Base-by-base conservation (phyloP, 1,284 basidiomycete genomes). In the Veloporphyrellus conicus region DNA sequence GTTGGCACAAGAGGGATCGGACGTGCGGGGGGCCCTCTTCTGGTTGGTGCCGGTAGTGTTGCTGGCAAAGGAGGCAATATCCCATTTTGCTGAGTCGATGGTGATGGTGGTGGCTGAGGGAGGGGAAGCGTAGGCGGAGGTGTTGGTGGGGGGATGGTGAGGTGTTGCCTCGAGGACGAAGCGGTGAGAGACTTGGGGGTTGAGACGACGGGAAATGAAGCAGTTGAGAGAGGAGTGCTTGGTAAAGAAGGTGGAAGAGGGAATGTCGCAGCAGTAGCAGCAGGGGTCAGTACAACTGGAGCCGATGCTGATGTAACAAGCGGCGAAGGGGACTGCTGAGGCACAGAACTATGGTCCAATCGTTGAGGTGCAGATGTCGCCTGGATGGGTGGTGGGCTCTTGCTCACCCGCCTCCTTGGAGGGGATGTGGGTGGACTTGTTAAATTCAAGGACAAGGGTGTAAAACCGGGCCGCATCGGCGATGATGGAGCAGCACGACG, bases 71-170 rank as follows among this genome's bases (percentile, higher is more conserved):
- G 29, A 4, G 15, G 40, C 12, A 28, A 11, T 22, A 37, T 22
- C 20, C 34, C 49, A 29, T 36, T 42, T 8, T 33, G 33, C 12
- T 40, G 38, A 5, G 23, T 19, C 14, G 48, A 51, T 3, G 55
- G 57, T 5, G 56, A 55, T 9, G 58, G 49, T 20, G 61, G 61
- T 9, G 41, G 62, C n/a, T 55, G 66, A 36, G 62, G 62, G 20
- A 68, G 59, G 41, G 62, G 62, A 12, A 54, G 50, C 23, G 56
- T 64, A 7, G 62, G 62, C 4, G 62, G 62, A n/a, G 62, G 62
- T n/a, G 56, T 52, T 10, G 60, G 64, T 0, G 66, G 62, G 34
- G 60, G 62, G 12, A 67, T 62, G 12, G 25, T 27, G 20, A 66
- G 50, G 43, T 68, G 62, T 16, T 65, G 56, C 31, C 66, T 62